Percentiles rank a stretch among this genome's conserved stretches.
phyloP scores from a whole-genome alignment of 495 filamentous ascomycete genomes.

The Lepidopterella palustris region DNA sequence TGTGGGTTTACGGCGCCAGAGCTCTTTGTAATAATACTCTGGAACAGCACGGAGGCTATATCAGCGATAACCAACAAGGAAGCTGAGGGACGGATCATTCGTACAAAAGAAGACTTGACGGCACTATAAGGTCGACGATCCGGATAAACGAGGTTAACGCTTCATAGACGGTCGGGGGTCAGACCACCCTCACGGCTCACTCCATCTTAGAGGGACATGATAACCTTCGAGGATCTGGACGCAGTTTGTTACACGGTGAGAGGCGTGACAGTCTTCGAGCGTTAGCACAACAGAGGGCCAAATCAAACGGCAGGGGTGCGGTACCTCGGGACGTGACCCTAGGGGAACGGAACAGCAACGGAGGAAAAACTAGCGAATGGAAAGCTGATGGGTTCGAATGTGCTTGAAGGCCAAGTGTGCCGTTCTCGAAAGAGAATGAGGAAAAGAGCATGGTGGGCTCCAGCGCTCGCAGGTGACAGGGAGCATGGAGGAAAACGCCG shows the following conservation, averaged over 20 bases:
- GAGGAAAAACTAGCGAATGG: conserved; percentile 22
- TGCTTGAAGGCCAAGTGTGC: conserved; percentile 22
- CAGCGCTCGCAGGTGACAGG: conserved; percentile 17
- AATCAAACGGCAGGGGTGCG: conserved; percentile 30
- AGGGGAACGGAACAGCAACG: conserved; percentile 14
- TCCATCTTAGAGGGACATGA: conserved; percentile 27
- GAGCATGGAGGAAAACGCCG: conserved; percentile 29
- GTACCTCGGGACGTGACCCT: conserved; percentile 32
- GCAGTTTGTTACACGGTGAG: conserved; percentile 30
- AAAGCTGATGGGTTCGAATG: conserved; percentile 17
- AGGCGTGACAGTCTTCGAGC: conserved; percentile 29
- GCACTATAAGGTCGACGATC: conserved; percentile 29
- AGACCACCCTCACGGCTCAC: conserved; percentile 27
- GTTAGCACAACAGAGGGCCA: conserved; percentile 23
- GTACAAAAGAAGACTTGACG: conserved; percentile 29
- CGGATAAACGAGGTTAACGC: conserved; percentile 31
- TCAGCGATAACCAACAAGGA: conserved; percentile 27
- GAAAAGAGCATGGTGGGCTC: conserved; percentile 20
- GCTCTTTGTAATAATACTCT: conserved; percentile 23
- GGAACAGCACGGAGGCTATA: conserved; percentile 31
- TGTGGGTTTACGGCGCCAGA: conserved; percentile 14
- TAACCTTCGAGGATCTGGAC: conserved; percentile 30
- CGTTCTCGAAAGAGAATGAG: conserved; percentile 31
- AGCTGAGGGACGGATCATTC: conserved; percentile 28
- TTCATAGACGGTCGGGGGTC: conserved; percentile 22